These are phyloP conservation scores for Lavandula angustifolia DNA, from an alignment of 257 asterid species.

Conservation along the genomic window DNA sequence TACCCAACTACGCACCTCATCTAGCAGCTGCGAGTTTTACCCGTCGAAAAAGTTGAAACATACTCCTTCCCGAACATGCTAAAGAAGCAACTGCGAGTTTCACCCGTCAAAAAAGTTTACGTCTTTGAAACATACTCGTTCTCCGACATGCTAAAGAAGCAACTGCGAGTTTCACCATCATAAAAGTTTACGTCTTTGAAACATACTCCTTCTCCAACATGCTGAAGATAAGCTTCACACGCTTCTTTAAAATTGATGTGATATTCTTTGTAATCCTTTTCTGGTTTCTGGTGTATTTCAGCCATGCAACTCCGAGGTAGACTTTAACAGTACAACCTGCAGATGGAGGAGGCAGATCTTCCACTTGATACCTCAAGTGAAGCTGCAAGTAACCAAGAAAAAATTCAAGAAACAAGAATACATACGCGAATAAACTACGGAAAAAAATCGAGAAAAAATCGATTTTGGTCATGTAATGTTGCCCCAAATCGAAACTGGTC, in stretches of 20 bases:
- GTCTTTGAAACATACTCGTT: slow-evolving; percentile 72
- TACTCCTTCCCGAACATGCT: too few species aligned
- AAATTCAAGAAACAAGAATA: slow-evolving; percentile 6
- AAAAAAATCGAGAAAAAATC: too few species aligned
- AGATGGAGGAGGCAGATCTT: slow-evolving; percentile 66
- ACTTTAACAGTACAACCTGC: slow-evolving; percentile 80
- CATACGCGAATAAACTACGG: too few species aligned
- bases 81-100: too few species aligned
- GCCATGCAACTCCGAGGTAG: slow-evolving; percentile 75
- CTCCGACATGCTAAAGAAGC: slow-evolving; percentile 64
- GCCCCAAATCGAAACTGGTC: too few species aligned
- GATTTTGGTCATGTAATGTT: too few species aligned
- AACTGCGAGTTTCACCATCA: too few species aligned
- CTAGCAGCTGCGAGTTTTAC: too few species aligned
- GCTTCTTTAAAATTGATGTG: slow-evolving; percentile 60
- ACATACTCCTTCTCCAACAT: slow-evolving; percentile 82
- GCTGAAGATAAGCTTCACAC: slow-evolving; percentile 70
- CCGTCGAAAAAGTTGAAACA: too few species aligned
- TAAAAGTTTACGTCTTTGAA: slow-evolving; percentile 33
- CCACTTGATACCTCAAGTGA: slow-evolving; percentile 79
- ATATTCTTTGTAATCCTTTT: slow-evolving; percentile 83
- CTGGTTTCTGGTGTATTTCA: slow-evolving; percentile 69
- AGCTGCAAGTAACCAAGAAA: slow-evolving; percentile 54
- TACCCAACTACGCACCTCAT: background rate
- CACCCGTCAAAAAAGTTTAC: too few species aligned